A percentile compares a stretch with the other conserved stretches of the same genome.
phyloP scores from a whole-genome alignment of 371 early-diverging fungal species.

The Apophysomyces variabilis region DNA sequence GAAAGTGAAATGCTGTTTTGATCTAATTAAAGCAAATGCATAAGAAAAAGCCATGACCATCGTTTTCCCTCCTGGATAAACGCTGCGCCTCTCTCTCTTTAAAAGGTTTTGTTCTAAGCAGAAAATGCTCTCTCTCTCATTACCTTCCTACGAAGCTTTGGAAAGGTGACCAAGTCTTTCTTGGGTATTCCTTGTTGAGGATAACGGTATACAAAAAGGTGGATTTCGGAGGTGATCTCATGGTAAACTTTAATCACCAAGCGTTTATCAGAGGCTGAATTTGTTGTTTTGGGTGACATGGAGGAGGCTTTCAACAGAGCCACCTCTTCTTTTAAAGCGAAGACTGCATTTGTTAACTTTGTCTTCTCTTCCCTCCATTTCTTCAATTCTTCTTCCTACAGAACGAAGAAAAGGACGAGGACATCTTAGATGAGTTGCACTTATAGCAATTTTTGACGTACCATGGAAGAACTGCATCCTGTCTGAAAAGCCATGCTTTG shows the following conservation, averaged over 20 bases:
- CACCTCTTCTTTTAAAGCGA: neutral
- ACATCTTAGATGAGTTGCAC: no score
- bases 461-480: no score
- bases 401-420: no score
- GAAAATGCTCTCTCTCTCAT: neutral
- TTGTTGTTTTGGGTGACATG: neutral
- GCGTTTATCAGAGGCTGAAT: neutral
- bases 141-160: conserved; percentile 4
- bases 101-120: no score
- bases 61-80: neutral
- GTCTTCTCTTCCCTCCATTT: neutral
- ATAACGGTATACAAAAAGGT: neutral
- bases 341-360: neutral
- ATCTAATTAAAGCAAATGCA: neutral
- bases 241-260: neutral
- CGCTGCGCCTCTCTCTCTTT: neutral
- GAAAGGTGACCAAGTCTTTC: neutral
- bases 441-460: no score
- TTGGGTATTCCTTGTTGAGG: neutral
- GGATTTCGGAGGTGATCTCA: neutral
- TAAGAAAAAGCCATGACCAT: neutral
- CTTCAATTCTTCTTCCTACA: neutral
- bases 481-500: no score
- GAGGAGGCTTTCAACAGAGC: neutral
- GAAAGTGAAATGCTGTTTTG: neutral